Percentiles rank a stretch among this genome's conserved stretches.
These are phyloP conservation scores for Penicillium coffeae DNA, from an alignment of 495 filamentous ascomycete species.

Conservation along the genomic window DNA sequence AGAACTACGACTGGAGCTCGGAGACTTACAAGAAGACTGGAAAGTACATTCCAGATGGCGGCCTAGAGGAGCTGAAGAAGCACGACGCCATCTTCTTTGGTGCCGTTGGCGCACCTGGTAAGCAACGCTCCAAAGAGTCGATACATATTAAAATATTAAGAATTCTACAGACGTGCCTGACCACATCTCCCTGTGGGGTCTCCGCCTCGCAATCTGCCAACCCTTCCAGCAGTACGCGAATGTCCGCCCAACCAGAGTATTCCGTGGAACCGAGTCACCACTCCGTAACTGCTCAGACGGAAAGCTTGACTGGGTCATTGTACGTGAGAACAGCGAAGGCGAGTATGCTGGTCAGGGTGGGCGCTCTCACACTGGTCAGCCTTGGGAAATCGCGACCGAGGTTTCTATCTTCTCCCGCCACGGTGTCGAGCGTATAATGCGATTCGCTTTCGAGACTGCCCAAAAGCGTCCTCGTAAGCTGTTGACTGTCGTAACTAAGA, in stretches of 20 bases:
- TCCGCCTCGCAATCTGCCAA: constrained; percentile 53
- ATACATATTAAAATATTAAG: neutral
- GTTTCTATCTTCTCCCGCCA: constrained; percentile 52
- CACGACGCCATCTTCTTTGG: constrained; percentile 56
- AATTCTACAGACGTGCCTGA: constrained; percentile 49
- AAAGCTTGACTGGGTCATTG: constrained; percentile 53
- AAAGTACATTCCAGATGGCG: constrained; percentile 52
- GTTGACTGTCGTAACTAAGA: constrained; percentile 57
- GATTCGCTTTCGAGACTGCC: constrained; percentile 53
- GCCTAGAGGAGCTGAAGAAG: constrained; percentile 47
- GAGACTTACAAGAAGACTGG: constrained; percentile 51
- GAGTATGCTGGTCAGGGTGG: constrained; percentile 57
- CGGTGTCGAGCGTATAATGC: constrained; percentile 53
- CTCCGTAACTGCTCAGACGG: constrained; percentile 39
- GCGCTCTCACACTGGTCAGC: constrained; percentile 43
- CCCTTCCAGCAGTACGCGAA: constrained; percentile 55
- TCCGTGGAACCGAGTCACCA: constrained; percentile 48
- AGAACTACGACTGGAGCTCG: constrained; percentile 49
- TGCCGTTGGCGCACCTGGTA: constrained; percentile 53
- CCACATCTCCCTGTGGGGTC: constrained; percentile 54
- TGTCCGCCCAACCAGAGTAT: constrained; percentile 48
- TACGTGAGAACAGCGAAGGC: constrained; percentile 57
- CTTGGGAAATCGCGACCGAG: constrained; percentile 53
- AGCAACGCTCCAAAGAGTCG: neutral
- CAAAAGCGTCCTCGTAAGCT: constrained; percentile 43